Conservation (phyloP, 257 asterid species). For the Plantago major region DNA sequence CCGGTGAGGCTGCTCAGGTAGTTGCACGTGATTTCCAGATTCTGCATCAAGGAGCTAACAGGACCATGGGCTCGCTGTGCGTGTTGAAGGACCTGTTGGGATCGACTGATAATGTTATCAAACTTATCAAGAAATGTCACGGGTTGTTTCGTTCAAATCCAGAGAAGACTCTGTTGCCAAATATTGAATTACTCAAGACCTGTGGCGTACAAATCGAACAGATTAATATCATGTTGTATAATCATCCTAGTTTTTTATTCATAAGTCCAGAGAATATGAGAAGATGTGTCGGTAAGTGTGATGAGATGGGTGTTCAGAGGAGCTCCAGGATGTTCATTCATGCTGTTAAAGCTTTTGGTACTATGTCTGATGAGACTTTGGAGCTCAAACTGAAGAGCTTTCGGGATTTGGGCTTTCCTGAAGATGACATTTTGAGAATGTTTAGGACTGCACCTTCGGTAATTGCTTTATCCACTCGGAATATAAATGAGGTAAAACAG, state of each 20-base stretch:
- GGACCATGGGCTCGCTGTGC: constrained; percentile 22
- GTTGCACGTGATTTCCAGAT: constrained; percentile 25
- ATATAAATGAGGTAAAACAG: constrained; percentile 20
- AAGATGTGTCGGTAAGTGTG: too few species aligned
- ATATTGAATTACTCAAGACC: too few species aligned
- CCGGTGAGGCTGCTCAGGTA: too few species aligned
- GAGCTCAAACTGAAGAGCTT: constrained; percentile 14
- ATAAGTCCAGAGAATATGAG: too few species aligned
- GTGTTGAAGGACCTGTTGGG: constrained; percentile 26
- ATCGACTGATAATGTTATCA: constrained; percentile 24
- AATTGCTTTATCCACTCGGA: constrained; percentile 10
- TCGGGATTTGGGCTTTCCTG: constrained; percentile 17
- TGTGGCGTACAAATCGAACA: too few species aligned
- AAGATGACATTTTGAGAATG: constrained; percentile 17
- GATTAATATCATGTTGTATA: too few species aligned
- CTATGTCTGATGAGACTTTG: constrained; percentile 24
- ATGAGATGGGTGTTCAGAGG: too few species aligned
- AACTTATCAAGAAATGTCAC: constrained; percentile 22
- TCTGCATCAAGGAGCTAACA: constrained; percentile 15
- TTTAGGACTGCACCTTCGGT: constrained; percentile 16
- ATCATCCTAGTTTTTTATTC: too few species aligned
- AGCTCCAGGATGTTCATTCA: constrained; percentile 18
- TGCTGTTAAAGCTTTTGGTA: constrained; percentile 17
- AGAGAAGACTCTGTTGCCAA: too few species aligned
- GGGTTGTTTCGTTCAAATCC: constrained; percentile 37